Evolutionary conservation across 805 yeast genomes (phyloP).

Genomic region (Metschnikowia chrysomelidarum): DNA sequence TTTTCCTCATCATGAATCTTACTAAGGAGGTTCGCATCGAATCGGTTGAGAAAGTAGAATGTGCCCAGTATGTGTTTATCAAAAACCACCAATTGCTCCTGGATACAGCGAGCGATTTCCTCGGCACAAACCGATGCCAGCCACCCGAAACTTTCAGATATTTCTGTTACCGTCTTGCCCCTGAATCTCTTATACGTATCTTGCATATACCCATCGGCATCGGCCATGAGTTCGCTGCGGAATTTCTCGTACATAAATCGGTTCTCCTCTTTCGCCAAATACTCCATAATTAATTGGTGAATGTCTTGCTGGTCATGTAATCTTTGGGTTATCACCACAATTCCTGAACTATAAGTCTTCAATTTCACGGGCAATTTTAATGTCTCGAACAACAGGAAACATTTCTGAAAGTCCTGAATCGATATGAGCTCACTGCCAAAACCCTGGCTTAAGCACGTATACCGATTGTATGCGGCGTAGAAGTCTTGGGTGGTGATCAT

Average conservation of each 20-base stretch:
- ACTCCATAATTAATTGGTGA: constrained; percentile 24
- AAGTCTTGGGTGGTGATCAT: constrained; percentile 42
- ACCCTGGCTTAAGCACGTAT: constrained; percentile 34
- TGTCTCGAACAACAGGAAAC: constrained; percentile 55
- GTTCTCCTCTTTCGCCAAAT: constrained; percentile 23
- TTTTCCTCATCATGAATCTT: constrained; percentile 9
- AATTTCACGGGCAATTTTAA: constrained; percentile 57
- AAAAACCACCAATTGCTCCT: constrained; percentile 53
- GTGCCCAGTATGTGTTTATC: constrained; percentile 71
- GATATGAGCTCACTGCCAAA: constrained; percentile 63
- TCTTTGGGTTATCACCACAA: constrained; percentile 31
- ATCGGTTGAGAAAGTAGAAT: constrained; percentile 53
- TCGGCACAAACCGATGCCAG: constrained; percentile 63
- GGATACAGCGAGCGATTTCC: constrained; percentile 59
- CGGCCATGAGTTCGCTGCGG: constrained; percentile 23
- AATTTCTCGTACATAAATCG: constrained; percentile 25
- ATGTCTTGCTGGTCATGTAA: constrained; percentile 24
- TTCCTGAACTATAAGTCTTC: constrained; percentile 33
- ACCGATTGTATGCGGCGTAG: constrained; percentile 43
- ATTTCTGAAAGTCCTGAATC: constrained; percentile 62
- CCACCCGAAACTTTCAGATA: constrained; percentile 58
- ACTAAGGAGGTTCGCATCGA: constrained; percentile 9
- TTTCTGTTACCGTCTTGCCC: constrained; percentile 40
- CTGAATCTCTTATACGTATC: constrained; percentile 23
- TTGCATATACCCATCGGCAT: constrained; percentile 14